Conservation (phyloP, 2,329 filamentous ascomycete species). For the Trichoderma sp. region DNA sequence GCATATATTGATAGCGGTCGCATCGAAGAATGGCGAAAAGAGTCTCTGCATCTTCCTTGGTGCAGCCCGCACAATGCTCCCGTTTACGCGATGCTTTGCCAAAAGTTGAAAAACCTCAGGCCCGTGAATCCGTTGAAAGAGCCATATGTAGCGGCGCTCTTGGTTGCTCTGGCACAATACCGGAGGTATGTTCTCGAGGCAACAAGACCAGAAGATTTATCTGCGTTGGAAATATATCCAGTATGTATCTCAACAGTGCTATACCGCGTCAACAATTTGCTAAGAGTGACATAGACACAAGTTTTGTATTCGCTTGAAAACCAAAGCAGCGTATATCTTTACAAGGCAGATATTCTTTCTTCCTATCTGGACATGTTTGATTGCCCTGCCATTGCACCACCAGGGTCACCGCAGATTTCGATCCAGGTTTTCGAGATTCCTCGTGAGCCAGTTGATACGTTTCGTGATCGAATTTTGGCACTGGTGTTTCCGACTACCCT, state of each 20-base stretch:
- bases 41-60: background rate
- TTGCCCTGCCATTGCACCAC: slow-evolving; percentile 1
- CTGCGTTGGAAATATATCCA: background rate
- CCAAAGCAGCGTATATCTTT: background rate
- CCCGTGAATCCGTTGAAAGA: slow-evolving; percentile 7
- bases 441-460: background rate
- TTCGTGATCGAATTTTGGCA: slow-evolving; percentile 16
- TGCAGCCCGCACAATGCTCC: background rate
- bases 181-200: background rate
- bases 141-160: slow-evolving; percentile 17
- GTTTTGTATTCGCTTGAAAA: background rate
- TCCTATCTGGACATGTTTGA: slow-evolving; percentile 8
- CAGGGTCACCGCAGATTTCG: background rate
- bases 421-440: background rate
- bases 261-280: background rate
- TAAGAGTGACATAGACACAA: background rate
- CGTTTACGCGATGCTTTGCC: background rate
- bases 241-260: background rate
- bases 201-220: background rate
- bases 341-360: background rate
- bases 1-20: background rate
- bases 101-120: background rate
- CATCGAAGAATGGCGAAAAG: background rate
- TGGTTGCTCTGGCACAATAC: slow-evolving; percentile 15
- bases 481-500: background rate